These are phyloP conservation scores for Lichtheimia corymbifera DNA, from an alignment of 371 early-diverging fungal species.

Conservation along the genomic window DNA sequence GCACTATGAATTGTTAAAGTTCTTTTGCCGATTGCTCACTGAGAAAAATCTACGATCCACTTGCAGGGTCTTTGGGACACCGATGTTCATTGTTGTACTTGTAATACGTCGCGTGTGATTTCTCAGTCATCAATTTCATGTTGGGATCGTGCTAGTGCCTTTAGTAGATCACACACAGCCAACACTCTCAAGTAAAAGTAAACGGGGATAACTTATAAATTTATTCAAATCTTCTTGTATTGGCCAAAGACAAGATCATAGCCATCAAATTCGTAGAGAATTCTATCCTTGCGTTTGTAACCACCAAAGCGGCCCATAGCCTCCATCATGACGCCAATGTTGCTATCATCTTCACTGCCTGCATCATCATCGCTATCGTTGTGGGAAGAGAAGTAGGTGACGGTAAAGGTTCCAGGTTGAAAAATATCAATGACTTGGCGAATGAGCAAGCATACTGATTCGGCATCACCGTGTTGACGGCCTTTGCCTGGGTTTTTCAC, in stretches of 20 bases:
- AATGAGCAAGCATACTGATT: constrained; percentile 49
- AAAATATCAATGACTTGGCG: constrained; percentile 79
- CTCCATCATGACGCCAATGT: constrained; percentile 42
- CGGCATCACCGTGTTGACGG: not conserved
- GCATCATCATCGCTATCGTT: constrained; percentile 3
- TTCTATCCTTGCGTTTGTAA: constrained; percentile 67
- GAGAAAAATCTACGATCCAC: no score
- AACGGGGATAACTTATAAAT: no score
- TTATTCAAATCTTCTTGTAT: constrained; percentile 25
- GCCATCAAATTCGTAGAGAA: constrained; percentile 80
- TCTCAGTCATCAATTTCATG: no score
- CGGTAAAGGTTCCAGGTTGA: constrained; percentile 80
- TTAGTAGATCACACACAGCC: no score
- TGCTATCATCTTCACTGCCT: constrained; percentile 25
- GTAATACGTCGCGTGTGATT: no score
- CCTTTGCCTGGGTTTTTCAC: constrained; percentile 2
- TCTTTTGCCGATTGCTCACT: no score
- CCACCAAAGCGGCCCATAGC: constrained; percentile 52
- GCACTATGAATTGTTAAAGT: no score
- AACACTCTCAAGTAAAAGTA: no score
- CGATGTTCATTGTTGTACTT: no score
- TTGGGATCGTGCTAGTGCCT: no score
- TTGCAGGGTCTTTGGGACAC: no score
- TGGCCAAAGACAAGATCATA: constrained; percentile 78
- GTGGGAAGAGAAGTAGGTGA: constrained; percentile 79